These are phyloP conservation scores for Ensete ventricosum DNA, from an alignment of 176 grass and related monocot genomes.

Conservation along the genomic window DNA sequence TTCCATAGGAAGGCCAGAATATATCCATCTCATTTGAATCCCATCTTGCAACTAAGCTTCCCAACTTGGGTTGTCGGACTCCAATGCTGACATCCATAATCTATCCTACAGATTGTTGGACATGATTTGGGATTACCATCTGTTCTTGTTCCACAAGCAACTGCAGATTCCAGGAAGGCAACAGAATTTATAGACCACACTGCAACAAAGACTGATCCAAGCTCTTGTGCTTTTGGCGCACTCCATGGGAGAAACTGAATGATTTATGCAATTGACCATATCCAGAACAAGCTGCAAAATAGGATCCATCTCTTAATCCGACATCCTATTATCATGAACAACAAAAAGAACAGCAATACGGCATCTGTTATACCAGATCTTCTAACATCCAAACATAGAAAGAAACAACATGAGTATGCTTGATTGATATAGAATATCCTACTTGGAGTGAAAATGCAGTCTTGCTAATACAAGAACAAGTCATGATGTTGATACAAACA, in stretches of 20 bases:
- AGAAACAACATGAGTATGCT: too few relatives aligned
- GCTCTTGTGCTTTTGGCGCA: background rate
- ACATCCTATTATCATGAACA: background rate
- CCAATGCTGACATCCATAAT: too few relatives aligned
- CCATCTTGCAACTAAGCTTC: too few relatives aligned
- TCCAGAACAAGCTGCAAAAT: slow-evolving; percentile 4
- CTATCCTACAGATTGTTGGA: slow-evolving; percentile 6
- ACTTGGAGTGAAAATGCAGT: too few relatives aligned
- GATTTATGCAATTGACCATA: background rate
- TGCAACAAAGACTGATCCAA: background rate
- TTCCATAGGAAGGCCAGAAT: too few relatives aligned
- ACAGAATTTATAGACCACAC: background rate
- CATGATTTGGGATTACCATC: background rate
- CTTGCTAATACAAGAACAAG: too few relatives aligned
- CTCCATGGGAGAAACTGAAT: background rate
- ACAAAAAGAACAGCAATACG: too few relatives aligned
- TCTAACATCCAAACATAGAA: background rate
- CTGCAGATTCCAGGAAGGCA: background rate
- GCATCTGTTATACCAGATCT: background rate
- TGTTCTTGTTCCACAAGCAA: background rate
- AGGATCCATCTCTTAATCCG: background rate
- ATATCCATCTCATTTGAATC: too few relatives aligned
- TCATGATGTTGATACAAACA: too few relatives aligned
- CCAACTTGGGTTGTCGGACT: too few relatives aligned
- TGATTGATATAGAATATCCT: too few relatives aligned